A percentile compares a stretch with the other conserved stretches of the same genome.
Evolutionary conservation across 2,329 filamentous ascomycete species (phyloP).

Genomic region (Hortaea sp.): DNA sequence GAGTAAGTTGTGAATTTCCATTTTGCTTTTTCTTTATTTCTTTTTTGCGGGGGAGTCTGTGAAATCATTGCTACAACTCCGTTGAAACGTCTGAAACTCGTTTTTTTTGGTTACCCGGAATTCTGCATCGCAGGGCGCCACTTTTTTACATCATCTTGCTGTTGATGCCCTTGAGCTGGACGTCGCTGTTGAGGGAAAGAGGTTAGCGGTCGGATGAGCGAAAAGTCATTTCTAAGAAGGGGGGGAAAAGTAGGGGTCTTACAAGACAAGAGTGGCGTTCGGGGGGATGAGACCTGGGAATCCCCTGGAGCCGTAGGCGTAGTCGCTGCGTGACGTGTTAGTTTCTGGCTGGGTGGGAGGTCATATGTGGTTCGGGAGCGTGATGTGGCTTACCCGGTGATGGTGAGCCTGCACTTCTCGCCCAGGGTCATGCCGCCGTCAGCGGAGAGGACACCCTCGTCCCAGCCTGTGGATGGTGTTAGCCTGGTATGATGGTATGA

Average conservation of each 20-base stretch:
- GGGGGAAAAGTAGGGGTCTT: too few relatives aligned
- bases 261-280: constrained; percentile 71
- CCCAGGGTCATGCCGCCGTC: constrained; percentile 67
- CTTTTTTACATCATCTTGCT: constrained; percentile 27
- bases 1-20: too few relatives aligned
- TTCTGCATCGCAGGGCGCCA: not conserved
- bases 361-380: not conserved
- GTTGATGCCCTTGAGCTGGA: constrained; percentile 57
- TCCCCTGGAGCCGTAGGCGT: constrained; percentile 55
- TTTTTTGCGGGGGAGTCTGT: too few relatives aligned
- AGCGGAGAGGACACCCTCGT: constrained; percentile 55
- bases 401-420: constrained; percentile 79
- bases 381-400: constrained; percentile 55
- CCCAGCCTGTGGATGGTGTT: constrained; percentile 33
- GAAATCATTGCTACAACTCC: too few relatives aligned
- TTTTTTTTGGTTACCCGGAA: too few relatives aligned
- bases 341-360: not conserved
- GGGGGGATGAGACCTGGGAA: constrained; percentile 70
- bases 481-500: not conserved
- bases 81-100: too few relatives aligned
- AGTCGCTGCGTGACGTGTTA: constrained; percentile 41
- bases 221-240: not conserved
- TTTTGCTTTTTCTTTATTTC: too few relatives aligned
- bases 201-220: not conserved
- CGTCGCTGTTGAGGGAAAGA: constrained; percentile 42